Evolutionary conservation across 208 protist species (phyloP).

Genomic region (Hexamita inflata): DNA sequence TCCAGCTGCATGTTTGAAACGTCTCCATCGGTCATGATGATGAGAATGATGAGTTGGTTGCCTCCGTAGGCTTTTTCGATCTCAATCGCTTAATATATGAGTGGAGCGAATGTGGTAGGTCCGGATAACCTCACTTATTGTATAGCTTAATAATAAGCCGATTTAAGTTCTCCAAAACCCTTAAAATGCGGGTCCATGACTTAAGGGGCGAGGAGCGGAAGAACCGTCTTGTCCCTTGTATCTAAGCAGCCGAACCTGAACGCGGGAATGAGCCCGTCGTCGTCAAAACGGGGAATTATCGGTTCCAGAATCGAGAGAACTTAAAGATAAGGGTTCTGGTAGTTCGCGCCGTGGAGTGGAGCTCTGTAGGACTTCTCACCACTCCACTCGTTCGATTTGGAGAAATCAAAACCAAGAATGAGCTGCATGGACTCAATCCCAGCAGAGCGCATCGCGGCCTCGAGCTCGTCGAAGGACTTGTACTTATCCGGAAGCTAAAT

Average conservation of each 20-base stretch:
- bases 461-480: background rate
- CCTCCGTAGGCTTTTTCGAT: background rate
- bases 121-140: background rate
- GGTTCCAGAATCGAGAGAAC: conserved; percentile 32
- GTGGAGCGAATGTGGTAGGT: conserved; percentile 24
- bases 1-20: conserved; percentile 15
- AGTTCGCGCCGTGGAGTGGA: conserved; percentile 22
- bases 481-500: background rate
- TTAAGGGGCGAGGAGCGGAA: background rate
- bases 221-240: conserved; percentile 9
- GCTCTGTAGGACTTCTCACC: conserved; percentile 32
- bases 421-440: background rate
- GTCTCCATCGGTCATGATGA: conserved; percentile 31
- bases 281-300: conserved; percentile 35
- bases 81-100: conserved; percentile 15
- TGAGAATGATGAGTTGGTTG: conserved; percentile 23
- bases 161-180: background rate
- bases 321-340: conserved; percentile 32
- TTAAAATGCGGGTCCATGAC: background rate
- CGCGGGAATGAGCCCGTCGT: conserved; percentile 32
- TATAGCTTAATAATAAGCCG: background rate
- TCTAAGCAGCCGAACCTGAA: conserved; percentile 24
- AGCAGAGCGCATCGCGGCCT: background rate
- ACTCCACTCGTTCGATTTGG: conserved; percentile 35
- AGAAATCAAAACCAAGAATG: conserved; percentile 37